Evolutionary conservation across 306 rosid genomes (phyloP).

Genomic region (Citrullus colocynthis): DNA sequence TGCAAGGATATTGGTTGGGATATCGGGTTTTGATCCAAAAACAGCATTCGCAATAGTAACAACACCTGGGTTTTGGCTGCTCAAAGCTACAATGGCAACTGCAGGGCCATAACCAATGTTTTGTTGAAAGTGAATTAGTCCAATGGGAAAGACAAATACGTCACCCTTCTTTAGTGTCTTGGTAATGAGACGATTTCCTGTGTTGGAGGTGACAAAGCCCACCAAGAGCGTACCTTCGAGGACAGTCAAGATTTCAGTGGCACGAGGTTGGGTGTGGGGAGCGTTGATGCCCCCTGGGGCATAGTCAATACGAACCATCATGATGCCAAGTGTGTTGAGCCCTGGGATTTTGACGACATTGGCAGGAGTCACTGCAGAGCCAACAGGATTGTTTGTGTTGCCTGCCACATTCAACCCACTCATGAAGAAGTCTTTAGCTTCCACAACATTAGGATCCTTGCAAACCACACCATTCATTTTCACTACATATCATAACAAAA

Average conservation of each 20-base stretch:
- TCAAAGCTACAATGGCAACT: slow-evolving; percentile 20
- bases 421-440: slow-evolving; percentile 24
- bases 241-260: slow-evolving; percentile 18
- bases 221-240: slow-evolving; percentile 23
- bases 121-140: slow-evolving; percentile 22
- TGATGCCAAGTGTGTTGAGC: slow-evolving; percentile 24
- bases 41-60: slow-evolving; percentile 18
- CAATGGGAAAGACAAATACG: slow-evolving; percentile 23
- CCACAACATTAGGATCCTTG: slow-evolving; percentile 20
- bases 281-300: slow-evolving; percentile 25
- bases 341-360: slow-evolving; percentile 22
- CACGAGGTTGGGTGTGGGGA: slow-evolving; percentile 26
- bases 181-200: slow-evolving; percentile 9
- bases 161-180: slow-evolving; percentile 20
- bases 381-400: slow-evolving; percentile 19
- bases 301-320: slow-evolving; percentile 21
- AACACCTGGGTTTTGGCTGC: slow-evolving; percentile 31
- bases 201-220: slow-evolving; percentile 27
- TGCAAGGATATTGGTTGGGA: slow-evolving; percentile 16
- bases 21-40: slow-evolving; percentile 25
- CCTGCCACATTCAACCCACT: slow-evolving; percentile 15
- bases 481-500: background rate
- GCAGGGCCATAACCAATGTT: slow-evolving; percentile 10
- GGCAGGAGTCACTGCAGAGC: slow-evolving; percentile 17
- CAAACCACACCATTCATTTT: slow-evolving; percentile 18